Base-by-base conservation (phyloP, 2,329 filamentous ascomycete species). In the Alternaria burnsii region DNA sequence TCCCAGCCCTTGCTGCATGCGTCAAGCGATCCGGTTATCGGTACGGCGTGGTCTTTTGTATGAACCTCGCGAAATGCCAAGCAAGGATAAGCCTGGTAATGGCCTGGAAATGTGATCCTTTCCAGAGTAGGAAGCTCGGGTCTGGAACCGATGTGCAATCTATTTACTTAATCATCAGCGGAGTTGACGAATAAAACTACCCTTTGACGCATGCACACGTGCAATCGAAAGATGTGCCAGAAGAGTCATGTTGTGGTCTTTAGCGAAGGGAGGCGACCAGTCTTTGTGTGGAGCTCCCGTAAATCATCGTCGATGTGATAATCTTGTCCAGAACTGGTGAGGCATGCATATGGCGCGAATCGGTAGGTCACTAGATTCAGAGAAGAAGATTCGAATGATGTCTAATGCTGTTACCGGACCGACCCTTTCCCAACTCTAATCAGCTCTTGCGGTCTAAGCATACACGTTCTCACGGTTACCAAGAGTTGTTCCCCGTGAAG, bases 251-350 rank as follows among this genome's bases (percentile, higher is more conserved):
- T 50, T 36, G 9, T 16, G n/a, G 32, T 26, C 22, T 32, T 24
- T 32, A 44, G 18, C 30, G 30, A 34, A 36, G 32, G 30, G 20
- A 34, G 46, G 4, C 30, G 20, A 12, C 14, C 18, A 18, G 38
- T 18, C 18, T 41, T 22, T 34, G 18, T 34, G 30, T 38, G 46
- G 30, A 50, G 20, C 46, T 22, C n/a, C 30, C 20, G 30, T 36
- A 36, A 36, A 22, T 50, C 46, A 50, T 50, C 46, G 32, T 24
- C 46, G 46, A 36, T 50, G 46, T 50, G 46, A 24, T 24, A 24
- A 50, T 50, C 46, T 38, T 50, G 30, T 26, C 46, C 32, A 20
- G 32, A 50, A 16, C 30, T 36, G 32, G 32, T 36, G 20, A 38
- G 22, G 32, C 46, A 50, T 50, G 32, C 46, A 50, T 36, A 11